phyloP scores from a whole-genome alignment of 352 stramenopile species.

The Phytopythium vexans region DNA sequence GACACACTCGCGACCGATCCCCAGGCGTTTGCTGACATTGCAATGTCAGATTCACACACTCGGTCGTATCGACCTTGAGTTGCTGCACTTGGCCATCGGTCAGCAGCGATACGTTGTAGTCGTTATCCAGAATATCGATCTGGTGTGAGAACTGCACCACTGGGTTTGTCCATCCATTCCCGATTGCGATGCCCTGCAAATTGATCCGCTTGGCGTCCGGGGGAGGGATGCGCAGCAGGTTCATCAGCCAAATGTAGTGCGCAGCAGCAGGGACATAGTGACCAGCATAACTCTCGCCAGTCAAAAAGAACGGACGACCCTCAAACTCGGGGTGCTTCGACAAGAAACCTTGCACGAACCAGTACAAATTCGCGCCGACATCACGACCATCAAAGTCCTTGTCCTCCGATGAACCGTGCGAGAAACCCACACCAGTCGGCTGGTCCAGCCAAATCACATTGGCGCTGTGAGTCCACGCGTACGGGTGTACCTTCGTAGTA shows the following conservation, averaged over 20 bases:
- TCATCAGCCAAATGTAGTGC: slow-evolving; percentile 36
- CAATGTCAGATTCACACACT: slow-evolving; percentile 18
- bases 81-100: slow-evolving; percentile 22
- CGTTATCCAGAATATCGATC: slow-evolving; percentile 63
- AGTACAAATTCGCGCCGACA: slow-evolving; percentile 49
- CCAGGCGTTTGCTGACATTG: slow-evolving; percentile 22
- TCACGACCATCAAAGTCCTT: slow-evolving; percentile 26
- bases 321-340: slow-evolving; percentile 39
- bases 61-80: slow-evolving; percentile 26
- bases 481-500: slow-evolving; percentile 32
- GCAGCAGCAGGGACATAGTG: slow-evolving; percentile 47
- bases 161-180: slow-evolving; percentile 30
- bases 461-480: slow-evolving; percentile 43
- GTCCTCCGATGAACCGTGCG: slow-evolving; percentile 23
- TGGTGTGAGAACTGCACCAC: slow-evolving; percentile 34
- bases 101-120: slow-evolving; percentile 66
- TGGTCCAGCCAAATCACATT: slow-evolving; percentile 56
- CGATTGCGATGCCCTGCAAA: slow-evolving; percentile 37
- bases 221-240: slow-evolving; percentile 7
- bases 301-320: slow-evolving; percentile 40
- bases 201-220: slow-evolving; percentile 22
- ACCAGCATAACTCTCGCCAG: slow-evolving; percentile 56
- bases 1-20: slow-evolving; percentile 24
- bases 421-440: slow-evolving; percentile 41
- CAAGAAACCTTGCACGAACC: slow-evolving; percentile 56